Evolutionary conservation across 768 basidiomycete genomes (phyloP).

Genomic region (Zangia roseola): DNA sequence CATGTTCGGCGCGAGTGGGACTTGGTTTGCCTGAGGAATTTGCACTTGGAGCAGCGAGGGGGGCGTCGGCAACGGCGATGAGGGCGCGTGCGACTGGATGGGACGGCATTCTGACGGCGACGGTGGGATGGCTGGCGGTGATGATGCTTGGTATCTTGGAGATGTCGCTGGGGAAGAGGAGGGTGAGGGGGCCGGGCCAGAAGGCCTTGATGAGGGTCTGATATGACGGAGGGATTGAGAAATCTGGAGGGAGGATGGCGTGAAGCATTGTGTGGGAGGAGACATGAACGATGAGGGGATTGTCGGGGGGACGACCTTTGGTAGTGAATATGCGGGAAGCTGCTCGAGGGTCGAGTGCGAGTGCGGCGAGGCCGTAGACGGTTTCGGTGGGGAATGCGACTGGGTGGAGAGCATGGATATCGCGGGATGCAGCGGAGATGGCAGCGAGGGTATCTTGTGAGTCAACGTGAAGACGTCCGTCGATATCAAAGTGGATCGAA

Average conservation of each 20-base stretch:
- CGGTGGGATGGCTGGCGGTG: constrained; percentile 75
- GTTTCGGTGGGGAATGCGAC: constrained; percentile 98
- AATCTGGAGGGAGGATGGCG: constrained; percentile 66
- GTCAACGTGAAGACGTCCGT: constrained; percentile 48
- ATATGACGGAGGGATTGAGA: constrained; percentile 64
- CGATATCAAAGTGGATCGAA: constrained; percentile 53
- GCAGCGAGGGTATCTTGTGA: constrained; percentile 51
- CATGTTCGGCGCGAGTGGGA: constrained; percentile 88
- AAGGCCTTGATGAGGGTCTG: constrained; percentile 73
- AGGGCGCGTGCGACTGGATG: constrained; percentile 91
- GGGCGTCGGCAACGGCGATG: constrained; percentile 69
- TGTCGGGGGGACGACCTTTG: constrained; percentile 92
- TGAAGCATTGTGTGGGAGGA: constrained; percentile 82
- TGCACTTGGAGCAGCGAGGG: constrained; percentile 92
- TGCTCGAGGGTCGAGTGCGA: constrained; percentile 66
- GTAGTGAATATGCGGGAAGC: constrained; percentile 75
- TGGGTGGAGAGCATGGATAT: constrained; percentile 45
- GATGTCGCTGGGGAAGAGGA: constrained; percentile 80
- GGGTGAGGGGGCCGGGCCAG: constrained; percentile 94
- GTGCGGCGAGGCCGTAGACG: constrained; percentile 95
- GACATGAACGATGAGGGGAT: constrained; percentile 96
- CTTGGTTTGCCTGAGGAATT: constrained; percentile 94
- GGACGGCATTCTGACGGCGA: constrained; percentile 92
- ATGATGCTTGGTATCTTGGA: constrained; percentile 66
- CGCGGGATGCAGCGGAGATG: constrained; percentile 53